Evolutionary conservation across 371 early-diverging fungal genomes (phyloP), one percentile per base, ranked within the genome.

Genomic region (Mucor piriformis): DNA sequence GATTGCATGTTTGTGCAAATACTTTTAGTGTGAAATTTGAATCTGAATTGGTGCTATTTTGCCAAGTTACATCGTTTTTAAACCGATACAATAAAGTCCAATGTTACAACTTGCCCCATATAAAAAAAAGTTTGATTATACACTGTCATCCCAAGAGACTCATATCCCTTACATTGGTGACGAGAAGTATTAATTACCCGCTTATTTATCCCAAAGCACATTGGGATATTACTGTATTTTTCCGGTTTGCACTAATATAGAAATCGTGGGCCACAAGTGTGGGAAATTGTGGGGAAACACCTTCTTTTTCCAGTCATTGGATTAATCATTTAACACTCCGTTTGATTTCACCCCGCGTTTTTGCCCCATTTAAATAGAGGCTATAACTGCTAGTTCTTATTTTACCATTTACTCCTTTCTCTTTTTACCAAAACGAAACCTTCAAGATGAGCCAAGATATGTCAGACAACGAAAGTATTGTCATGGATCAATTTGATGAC

Each of bases 391-490:
- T 29, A 8, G 29, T 29, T 27, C 27, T 29, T 33, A 40, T 15
- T 53, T 16, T 8, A 16, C 15, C 18, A 40, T 40, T 29, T 25
- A n/a, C 18, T 18, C 42, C 6, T 10, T 38, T 37, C 38, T 25
- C 20, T 35, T 55, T 32, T 46, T 32, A 27, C 13, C 18, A 27
- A 42, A 32, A n/a, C 10, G 20, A 21, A 16, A 33, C 8, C 8
- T 42, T 35, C 3, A 27, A 15, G 21, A 55, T 55, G 55, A 32
- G 21, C 7, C 40, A 40, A 50, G 29, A 40, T n/a, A 38, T 57
- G 16, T 55, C 50, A 44, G 63, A 62, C 44, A 62, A 13, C 20
- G 42, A 57, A 5, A 40, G 50, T 20, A 21, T 29, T 32, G 12
- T 15, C 25, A 50, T 50, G 50, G 50, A 56, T 1, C 33, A 46